phyloP scores from a whole-genome alignment of 164 flowering plant species.

The Vitis cinerea region DNA sequence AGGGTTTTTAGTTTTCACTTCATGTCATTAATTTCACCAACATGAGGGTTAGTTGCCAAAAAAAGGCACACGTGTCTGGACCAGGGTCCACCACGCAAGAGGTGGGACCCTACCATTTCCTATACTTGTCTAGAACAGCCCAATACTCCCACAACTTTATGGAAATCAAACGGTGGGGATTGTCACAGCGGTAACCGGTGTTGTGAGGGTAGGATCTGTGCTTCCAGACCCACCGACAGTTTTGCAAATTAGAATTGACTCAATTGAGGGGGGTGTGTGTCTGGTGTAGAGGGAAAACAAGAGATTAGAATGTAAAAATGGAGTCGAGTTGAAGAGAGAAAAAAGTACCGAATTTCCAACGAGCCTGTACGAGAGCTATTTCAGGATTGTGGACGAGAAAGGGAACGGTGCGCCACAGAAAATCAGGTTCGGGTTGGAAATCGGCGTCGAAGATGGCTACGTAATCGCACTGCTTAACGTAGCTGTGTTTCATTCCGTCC shows the following conservation, averaged over 20 bases:
- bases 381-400: constrained; percentile 55
- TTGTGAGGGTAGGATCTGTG: too few species aligned
- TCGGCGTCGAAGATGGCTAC: constrained; percentile 77
- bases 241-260: neutral
- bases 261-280: neutral
- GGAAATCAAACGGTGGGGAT: too few species aligned
- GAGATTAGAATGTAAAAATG: too few species aligned
- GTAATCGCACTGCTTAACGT: constrained; percentile 60
- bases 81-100: neutral
- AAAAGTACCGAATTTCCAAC: constrained; percentile 56
- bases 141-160: constrained; percentile 9
- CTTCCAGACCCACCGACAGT: constrained; percentile 15
- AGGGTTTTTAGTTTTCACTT: too few species aligned
- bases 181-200: too few species aligned
- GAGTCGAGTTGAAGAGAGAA: too few species aligned
- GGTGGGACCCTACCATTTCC: constrained; percentile 4
- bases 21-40: neutral
- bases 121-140: neutral
- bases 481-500: constrained; percentile 56
- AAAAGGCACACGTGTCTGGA: constrained; percentile 1
- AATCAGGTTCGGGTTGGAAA: constrained; percentile 70
- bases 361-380: constrained; percentile 57
- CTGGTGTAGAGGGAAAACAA: too few species aligned
- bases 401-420: constrained; percentile 58
- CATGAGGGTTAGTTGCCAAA: neutral